Conservation (phyloP, 202 grass and related monocot species). For the Sporobolus alterniflorus region DNA sequence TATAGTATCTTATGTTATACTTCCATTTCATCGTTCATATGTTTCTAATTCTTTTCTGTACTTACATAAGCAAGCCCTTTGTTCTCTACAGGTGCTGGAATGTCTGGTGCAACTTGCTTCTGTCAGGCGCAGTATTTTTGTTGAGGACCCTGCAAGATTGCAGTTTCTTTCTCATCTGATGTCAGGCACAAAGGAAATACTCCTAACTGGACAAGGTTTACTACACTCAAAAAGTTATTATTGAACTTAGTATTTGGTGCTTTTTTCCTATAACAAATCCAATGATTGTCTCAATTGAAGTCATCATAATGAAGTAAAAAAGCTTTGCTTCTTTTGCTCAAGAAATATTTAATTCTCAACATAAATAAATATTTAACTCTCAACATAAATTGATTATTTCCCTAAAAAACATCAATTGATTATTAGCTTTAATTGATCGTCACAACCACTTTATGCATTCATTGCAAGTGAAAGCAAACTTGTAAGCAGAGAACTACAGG, state of each 20-base stretch:
- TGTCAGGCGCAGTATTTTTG: constrained; percentile 91
- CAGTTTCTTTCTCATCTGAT: constrained; percentile 94
- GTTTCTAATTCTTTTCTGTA: background rate
- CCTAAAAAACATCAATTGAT: too few relatives aligned
- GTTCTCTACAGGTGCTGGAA: constrained; percentile 78
- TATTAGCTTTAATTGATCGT: constrained; percentile 14
- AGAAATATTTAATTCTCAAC: background rate
- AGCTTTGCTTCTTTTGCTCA: background rate
- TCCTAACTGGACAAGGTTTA: constrained; percentile 96
- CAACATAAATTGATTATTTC: too few relatives aligned
- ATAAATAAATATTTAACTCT: background rate
- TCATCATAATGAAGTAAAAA: constrained; percentile 2
- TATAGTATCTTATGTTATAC: constrained; percentile 30
- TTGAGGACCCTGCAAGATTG: constrained; percentile 80
- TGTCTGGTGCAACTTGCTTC: constrained; percentile 98
- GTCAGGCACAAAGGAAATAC: constrained; percentile 97
- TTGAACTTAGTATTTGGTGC: constrained; percentile 37
- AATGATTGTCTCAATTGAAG: background rate
- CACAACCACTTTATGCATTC: background rate
- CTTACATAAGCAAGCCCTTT: constrained; percentile 18
- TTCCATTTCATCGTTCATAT: background rate
- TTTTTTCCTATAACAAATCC: constrained; percentile 21
- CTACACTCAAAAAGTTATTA: constrained; percentile 14
- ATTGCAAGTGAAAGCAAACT: constrained; percentile 17
- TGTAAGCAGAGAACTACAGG: constrained; percentile 14